Base-by-base conservation (phyloP, 192 early-diverging fungal genomes). In the Cetraspora pellucida region DNA sequence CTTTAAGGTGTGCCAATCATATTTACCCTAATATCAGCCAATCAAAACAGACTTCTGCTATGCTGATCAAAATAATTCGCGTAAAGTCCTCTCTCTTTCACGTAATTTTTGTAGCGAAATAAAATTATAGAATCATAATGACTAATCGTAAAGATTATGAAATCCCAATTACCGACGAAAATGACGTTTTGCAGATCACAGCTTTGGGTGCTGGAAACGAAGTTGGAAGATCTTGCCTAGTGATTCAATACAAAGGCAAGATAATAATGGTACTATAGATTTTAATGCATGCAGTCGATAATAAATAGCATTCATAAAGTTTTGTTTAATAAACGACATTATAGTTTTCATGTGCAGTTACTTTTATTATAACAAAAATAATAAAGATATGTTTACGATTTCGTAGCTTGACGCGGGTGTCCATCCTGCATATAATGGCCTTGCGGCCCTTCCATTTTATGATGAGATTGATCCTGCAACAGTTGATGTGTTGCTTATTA, bases 141-240 rank as follows among this genome's bases (percentile, higher is more conserved):
- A 7, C 37, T 6, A 37, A 37, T 1, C 37, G 37, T 37, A 37
- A 37, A 7, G 37, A 37, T 37, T 37, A 6, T 37, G 37, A 37
- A 68, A 50, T 47, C 25, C 45, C 45, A 27, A 68, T 49, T 25
- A 47, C 28, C 21, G 89, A 91, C 78, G 90, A 92, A 66, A 88
- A 87, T 79, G 96, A 98, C 82, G 82, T 95, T 27, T 85, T 99
- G 72, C 87, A 90, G 72, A 91, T 99, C 44, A 97, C 94, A 7
- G 95, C 95, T 17, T 87, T 99, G 19, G 97, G 97, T 30, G 97
- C 95, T n/a, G 97, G 97, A 21, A 93, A 95, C 78, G 97, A 99
- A 82, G 97, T 98, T 30, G 97, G 97, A 25, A 87, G 97, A 72
- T 95, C 94, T 37, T 99, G 95, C 73, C 84, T 98, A 43, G 81